These are phyloP conservation scores for Paramecium pentaurelia DNA, from an alignment of 73 alveolate species.

Conservation along the genomic window DNA sequence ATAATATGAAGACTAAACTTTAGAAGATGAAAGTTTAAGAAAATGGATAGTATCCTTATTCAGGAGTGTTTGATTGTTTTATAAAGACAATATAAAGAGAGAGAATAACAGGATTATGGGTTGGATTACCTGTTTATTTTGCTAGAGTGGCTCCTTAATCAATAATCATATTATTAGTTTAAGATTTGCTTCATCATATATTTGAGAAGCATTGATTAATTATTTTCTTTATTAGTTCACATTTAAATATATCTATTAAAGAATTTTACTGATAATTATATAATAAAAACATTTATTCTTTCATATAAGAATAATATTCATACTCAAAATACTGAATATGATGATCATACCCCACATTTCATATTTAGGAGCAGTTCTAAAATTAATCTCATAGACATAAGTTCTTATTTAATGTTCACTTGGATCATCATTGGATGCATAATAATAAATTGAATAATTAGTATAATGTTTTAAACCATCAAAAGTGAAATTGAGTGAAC, in stretches of 20 bases:
- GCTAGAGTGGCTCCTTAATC: constrained; percentile 82
- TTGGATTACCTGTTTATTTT: constrained; percentile 77
- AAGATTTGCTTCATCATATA: constrained; percentile 58
- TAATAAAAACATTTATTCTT: not conserved
- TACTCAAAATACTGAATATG: not conserved
- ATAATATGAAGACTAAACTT: constrained; percentile 78
- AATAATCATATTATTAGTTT: constrained; percentile 66
- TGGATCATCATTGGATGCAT: constrained; percentile 41
- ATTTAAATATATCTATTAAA: not conserved
- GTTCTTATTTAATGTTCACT: constrained; percentile 6
- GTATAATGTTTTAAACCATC: not conserved
- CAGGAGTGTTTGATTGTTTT: constrained; percentile 69
- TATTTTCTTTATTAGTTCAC: not conserved
- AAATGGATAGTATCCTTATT: constrained; percentile 75
- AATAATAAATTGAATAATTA: not conserved
- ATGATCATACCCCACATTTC: not conserved
- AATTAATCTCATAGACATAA: not conserved
- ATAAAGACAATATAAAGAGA: constrained; percentile 64
- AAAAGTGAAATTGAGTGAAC: not conserved
- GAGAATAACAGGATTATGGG: constrained; percentile 77
- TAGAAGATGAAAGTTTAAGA: constrained; percentile 67
- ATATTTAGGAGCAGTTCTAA: not conserved
- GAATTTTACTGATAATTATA: not conserved
- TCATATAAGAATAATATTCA: not conserved
- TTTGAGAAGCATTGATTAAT: constrained; percentile 37